Base-by-base conservation (phyloP, 768 basidiomycete species). In the Leccinum barrowsii region DNA sequence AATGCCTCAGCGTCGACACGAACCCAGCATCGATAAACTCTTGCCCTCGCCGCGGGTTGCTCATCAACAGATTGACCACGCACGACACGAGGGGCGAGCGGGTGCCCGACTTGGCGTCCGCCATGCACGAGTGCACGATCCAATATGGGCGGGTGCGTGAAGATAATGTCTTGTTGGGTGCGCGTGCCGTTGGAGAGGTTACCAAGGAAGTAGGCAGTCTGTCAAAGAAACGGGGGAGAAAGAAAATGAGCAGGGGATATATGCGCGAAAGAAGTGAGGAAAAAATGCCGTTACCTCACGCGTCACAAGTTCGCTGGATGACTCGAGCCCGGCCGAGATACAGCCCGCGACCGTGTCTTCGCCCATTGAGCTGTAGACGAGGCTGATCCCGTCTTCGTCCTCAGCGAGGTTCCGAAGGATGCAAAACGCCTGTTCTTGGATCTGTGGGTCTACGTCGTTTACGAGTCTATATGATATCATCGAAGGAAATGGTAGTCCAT, bases 401-500 rank as follows among this genome's bases (percentile, higher is more conserved):
- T 86, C 85, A 0, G 87, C 81, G 3, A 92, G 69, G 66, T 93
- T 90, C 7, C 84, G 79, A 12, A 89, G 62, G 24, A 90, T 78
- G 57, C 81, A 82, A 62, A 87, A 78, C 0, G 84, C 86, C 66
- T 93, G 91, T 65, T 92, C 91, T 65, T 85, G 84, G 2, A 90
- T 72, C 7, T 76, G 79, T 2, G 71, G 63, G 55, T 87, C 82
- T 0, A 78, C 52, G 58, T 90, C 83, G 5, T 75, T 68, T 0
- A 87, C 72, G 19, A 87, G 73, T 35, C 89, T 89, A 63, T 50
- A 13, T 50, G 4, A 1, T 7, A 5, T 4, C 1, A 34, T 11
- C 8, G 1, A 35, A 35, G 8, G 4, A 40, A n/a, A 2, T 11
- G 10, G 26, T 8, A 35, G 58, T 24, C 58, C 8, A 35, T 35